Evolutionary conservation across 495 filamentous ascomycete genomes (phyloP), one percentile per base, ranked within the genome.

Genomic region (Letharia columbiana): DNA sequence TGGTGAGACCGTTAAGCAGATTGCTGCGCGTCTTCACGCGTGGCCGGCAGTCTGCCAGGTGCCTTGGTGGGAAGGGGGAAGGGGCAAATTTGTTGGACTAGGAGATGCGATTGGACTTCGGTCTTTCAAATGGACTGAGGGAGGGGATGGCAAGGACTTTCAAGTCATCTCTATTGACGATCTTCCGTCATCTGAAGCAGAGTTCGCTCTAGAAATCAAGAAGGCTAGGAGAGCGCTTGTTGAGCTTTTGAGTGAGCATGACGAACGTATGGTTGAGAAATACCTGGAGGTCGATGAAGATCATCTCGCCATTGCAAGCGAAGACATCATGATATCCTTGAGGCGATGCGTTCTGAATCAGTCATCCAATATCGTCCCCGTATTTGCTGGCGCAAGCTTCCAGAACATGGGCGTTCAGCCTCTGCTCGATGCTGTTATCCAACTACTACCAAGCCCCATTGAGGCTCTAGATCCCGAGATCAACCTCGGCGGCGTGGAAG

Each of bases 21-120:
- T 94, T 31, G 91, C 87, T 11, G 80, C 85, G 3, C 85, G 91
- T 64, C 82, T 99, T 41, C 80, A 83, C 66, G 90, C 87, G 3
- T 94, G 87, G 85, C 95, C 95, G 17, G 86, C 93, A 31, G 86
- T 99, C 20, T 96, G 93, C 72, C 92, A 96, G 71, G 90, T 99
- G 62, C 95, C 95, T 2, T 94, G 92, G 89, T 98, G 92, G 82
- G 79, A 84, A 72, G 83, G 80, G 6, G 84, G 86, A 3, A 86
- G 89, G 41, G 89, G 91, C 17, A 79, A 81, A 3, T 87, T 98
- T 67, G 77, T 82, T 42, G 95, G 95, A 40, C 83, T 98, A 15
- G 90, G 90, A 49, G 93, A 99, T 78, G 87, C 88, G 18, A 78
- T 99, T 63, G 79, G 80, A 60, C 77, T 85, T 42, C 81, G 79